phyloP scores from a whole-genome alignment of 306 rosid species.

The Castanospermum australe region DNA sequence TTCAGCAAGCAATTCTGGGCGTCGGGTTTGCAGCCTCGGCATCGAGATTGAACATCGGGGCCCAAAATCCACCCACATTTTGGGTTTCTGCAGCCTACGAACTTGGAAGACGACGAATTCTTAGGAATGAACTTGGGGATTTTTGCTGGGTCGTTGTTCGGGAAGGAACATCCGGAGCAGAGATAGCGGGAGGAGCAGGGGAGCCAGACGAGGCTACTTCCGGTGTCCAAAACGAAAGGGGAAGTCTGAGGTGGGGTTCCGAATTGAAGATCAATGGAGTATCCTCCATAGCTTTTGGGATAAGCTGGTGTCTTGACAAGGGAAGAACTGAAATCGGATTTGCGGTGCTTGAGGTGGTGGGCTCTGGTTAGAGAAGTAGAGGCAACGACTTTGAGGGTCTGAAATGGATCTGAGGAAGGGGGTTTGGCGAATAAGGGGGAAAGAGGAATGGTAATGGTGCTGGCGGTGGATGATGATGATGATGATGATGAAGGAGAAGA shows the following conservation, averaged over 20 bases:
- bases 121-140: conserved; percentile 66
- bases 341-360: conserved; percentile 60
- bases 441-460: conserved; percentile 51
- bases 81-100: conserved; percentile 69
- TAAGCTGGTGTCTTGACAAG: conserved; percentile 26
- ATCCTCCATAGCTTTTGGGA: conserved; percentile 76
- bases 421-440: conserved; percentile 35
- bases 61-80: conserved; percentile 75
- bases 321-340: conserved; percentile 9
- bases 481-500: conserved; percentile 29
- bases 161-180: conserved; percentile 70
- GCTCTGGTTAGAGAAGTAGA: conserved; percentile 68
- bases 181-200: conserved; percentile 79
- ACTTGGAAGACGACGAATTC: conserved; percentile 52
- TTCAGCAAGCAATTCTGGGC: conserved; percentile 41
- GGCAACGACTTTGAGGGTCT: conserved; percentile 47
- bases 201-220: conserved; percentile 86
- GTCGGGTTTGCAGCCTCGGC: conserved; percentile 37
- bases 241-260: conserved; percentile 78
- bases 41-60: conserved; percentile 39
- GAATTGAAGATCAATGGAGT: conserved; percentile 65
- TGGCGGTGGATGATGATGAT: conserved; percentile 15
- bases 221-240: conserved; percentile 73
- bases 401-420: conserved; percentile 50
- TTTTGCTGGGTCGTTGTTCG: conserved; percentile 45